Base-by-base conservation (phyloP, 176 grass and related monocot genomes). In the Saccharum officinarum region DNA sequence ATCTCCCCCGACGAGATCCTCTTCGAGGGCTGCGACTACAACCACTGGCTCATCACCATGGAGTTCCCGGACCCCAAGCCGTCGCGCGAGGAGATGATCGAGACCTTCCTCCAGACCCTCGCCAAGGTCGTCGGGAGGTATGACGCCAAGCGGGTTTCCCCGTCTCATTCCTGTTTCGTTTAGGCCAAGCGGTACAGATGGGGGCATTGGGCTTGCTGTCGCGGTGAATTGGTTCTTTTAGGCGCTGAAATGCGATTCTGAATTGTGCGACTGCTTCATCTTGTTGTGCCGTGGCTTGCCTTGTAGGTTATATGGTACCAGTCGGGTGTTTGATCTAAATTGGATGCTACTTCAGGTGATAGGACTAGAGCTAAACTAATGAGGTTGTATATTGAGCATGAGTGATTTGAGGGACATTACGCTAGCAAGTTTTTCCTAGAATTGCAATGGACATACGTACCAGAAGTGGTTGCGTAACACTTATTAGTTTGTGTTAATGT, bases 21-120 rank as follows among this genome's bases (percentile, higher is more conserved):
- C 69, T 95, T 95, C 54, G 93, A 98, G 83, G 95, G 96, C 5
- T 98, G 96, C 83, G 96, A 98, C 68, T 98, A 92, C 90, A 98
- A 95, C 57, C 91, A 98, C 89, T 98, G 93, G 96, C 88, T 98
- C 83, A 95, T 98, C 86, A 98, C 96, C 61, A 98, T 98, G 93
- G 93, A 98, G 26, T 98, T 98, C 87, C 89, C 93, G 5, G 93
- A 95, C n/a, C 93, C 96, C 26, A 91, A 95, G 69, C 91, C 96
- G 2, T 78, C 93, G n/a, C 91, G 86, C 18, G 93, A 98, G 55
- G 93, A 94, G 89, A 98, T 98, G 96, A 87, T 95, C 59, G 96
- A 98, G 87, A 94, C 91, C 40, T 98, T 92, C 82, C 88, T 98
- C 60, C 91, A 98, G 70, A 98, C 96, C 26, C 92, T 92, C 23